phyloP scores from a whole-genome alignment of 192 early-diverging fungal species.

The Backusella mclennaniae region DNA sequence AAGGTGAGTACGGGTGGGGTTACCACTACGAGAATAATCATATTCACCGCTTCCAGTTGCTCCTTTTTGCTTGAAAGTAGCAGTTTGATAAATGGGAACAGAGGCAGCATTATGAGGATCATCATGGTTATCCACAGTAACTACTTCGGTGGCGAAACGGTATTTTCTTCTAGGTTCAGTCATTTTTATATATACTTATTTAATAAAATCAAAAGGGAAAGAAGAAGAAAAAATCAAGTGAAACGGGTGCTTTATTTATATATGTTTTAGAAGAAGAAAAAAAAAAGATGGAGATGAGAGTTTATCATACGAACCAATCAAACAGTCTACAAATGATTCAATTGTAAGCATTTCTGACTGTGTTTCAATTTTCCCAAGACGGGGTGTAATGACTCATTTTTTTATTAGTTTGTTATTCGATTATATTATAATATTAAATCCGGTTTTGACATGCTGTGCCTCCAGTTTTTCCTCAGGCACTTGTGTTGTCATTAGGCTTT shows the following conservation, averaged over 20 bases:
- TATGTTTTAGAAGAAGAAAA: background rate
- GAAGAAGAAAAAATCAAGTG: background rate
- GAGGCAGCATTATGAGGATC: conserved; percentile 91
- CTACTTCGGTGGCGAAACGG: conserved; percentile 74
- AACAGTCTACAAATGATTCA: conserved; percentile 2
- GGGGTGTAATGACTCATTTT: background rate
- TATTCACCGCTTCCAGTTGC: conserved; percentile 86
- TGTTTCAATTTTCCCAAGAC: background rate
- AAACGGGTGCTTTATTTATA: background rate
- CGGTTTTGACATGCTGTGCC: conserved; percentile 12
- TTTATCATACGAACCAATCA: conserved; percentile 2
- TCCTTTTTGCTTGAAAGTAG: conserved; percentile 91
- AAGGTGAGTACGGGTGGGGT: conserved; percentile 93
- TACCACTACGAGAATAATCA: conserved; percentile 96
- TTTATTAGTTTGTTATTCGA: background rate
- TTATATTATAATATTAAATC: conserved; percentile 8
- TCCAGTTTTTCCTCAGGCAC: conserved; percentile 14
- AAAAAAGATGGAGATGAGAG: background rate
- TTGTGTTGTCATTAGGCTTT: background rate
- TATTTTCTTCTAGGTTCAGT: conserved; percentile 48
- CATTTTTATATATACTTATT: background rate
- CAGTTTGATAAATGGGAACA: conserved; percentile 97
- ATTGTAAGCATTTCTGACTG: background rate
- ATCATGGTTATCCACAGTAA: conserved; percentile 68
- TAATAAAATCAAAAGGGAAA: background rate